These are phyloP conservation scores for Sugiyamaella castrensis DNA, from an alignment of 1,139 yeast species.

Conservation along the genomic window DNA sequence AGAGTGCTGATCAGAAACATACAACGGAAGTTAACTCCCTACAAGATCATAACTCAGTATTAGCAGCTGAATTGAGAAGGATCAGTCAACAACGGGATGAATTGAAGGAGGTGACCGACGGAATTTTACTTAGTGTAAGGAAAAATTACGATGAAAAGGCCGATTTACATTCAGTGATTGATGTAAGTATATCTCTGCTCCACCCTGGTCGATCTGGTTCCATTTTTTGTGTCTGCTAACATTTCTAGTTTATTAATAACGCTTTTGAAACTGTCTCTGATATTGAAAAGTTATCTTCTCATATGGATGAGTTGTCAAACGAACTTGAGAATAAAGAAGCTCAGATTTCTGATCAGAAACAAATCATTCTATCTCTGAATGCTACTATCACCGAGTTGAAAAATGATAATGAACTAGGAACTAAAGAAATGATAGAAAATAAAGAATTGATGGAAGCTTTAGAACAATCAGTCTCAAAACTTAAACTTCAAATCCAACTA, in stretches of 20 bases:
- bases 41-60: too few species aligned
- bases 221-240: slow-evolving; percentile 4
- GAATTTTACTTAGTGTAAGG: slow-evolving; percentile 3
- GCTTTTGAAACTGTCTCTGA: slow-evolving; percentile 11
- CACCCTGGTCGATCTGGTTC: too few species aligned
- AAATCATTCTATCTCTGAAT: background rate
- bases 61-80: background rate
- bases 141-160: slow-evolving; percentile 10
- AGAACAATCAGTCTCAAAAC: background rate
- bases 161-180: slow-evolving; percentile 2
- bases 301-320: slow-evolving; percentile 9
- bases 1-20: background rate
- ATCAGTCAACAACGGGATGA: background rate
- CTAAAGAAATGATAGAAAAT: background rate
- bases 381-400: background rate
- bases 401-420: background rate
- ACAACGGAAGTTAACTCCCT: background rate
- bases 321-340: slow-evolving; percentile 7
- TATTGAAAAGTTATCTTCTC: slow-evolving; percentile 8
- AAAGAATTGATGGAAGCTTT: background rate
- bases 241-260: slow-evolving; percentile 9
- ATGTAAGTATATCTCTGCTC: slow-evolving; percentile 12
- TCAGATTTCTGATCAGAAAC: background rate
- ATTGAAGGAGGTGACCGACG: background rate
- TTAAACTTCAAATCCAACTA: background rate